Evolutionary conservation across 345 rosid species (phyloP), one percentile per base, ranked within the genome.

Genomic region (Salix udensis): DNA sequence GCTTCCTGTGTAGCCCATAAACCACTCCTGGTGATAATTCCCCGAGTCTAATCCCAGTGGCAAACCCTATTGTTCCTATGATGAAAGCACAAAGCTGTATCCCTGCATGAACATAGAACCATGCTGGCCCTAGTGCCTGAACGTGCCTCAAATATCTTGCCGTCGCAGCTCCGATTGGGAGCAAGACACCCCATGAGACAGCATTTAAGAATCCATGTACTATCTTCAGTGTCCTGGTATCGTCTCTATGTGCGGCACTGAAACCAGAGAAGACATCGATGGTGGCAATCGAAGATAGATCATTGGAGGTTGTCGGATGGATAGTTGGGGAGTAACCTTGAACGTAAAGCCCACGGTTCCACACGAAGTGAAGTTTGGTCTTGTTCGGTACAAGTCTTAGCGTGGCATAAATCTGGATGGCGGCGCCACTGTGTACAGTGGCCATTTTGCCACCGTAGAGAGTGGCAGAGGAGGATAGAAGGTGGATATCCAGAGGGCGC

Each of bases 321-420:
- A 93, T 93, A 21, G 99, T 88, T 5, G 99, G 99, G 31, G 99
- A 96, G 78, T 96, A 96, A 52, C 98, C 99, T 82, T 96, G 99
- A 15, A 93, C 98, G 16, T 96, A 91, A 0, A 96, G 88, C 34
- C 99, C 98, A n/a, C 99, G 90, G 84, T 96, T 96, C 99, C 99
- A 96, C 4, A 93, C 87, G 67, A 88, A 84, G 81, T 96, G 97
- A 28, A 96, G 77, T 73, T 86, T 85, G 68, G 98, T 93, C 31
- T 80, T 86, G 76, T 96, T 93, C 0, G 91, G 75, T 5, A 42
- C 77, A 19, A 96, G 95, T 75, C 87, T 96, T 1, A 92, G 14
- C 0, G 95, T 83, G 65, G 91, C 95, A 26, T 85, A 92, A 26
- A 96, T 92, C 82, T 93, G 98, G 67, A 96, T 79, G 0, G 92